phyloP scores from a whole-genome alignment of 176 grass and related monocot genomes.

The Ampelocalamus luodianensis region DNA sequence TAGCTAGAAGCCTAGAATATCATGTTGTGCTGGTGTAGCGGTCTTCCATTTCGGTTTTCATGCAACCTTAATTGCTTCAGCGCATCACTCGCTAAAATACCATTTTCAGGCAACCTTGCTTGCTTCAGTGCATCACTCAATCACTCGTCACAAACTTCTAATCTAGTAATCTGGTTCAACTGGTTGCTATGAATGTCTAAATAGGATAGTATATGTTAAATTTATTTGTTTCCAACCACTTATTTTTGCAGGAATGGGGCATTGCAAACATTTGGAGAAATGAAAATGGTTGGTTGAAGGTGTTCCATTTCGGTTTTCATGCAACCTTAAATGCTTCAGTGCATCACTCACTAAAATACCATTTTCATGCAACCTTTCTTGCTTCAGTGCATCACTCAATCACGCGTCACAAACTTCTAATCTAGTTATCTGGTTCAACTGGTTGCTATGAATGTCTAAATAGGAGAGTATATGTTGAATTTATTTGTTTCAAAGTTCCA shows the following conservation, averaged over 20 bases:
- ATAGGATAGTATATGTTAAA: not conserved
- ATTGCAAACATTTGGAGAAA: not conserved
- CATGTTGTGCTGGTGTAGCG: not conserved
- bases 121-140: not conserved
- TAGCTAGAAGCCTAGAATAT: constrained; percentile 7
- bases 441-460: not conserved
- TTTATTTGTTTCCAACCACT: not conserved
- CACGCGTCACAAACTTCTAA: not conserved
- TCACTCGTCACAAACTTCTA: not conserved
- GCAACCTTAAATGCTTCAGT: not conserved
- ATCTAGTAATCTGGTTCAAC: not conserved
- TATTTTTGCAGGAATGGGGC: not conserved
- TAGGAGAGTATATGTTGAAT: not conserved
- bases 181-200: not conserved
- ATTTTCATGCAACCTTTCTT: constrained; percentile 10
- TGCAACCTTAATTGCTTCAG: not conserved
- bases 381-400: not conserved
- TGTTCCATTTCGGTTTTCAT: no score
- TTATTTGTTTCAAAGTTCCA: not conserved
- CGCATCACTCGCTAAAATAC: not conserved
- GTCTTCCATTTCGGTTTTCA: not conserved
- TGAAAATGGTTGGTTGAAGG: not conserved
- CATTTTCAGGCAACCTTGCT: constrained; percentile 4
- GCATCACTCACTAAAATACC: not conserved
- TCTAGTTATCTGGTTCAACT: not conserved